These are phyloP conservation scores for Pyrrhoderma noxium DNA, from an alignment of 1,284 basidiomycete species.

Conservation along the genomic window DNA sequence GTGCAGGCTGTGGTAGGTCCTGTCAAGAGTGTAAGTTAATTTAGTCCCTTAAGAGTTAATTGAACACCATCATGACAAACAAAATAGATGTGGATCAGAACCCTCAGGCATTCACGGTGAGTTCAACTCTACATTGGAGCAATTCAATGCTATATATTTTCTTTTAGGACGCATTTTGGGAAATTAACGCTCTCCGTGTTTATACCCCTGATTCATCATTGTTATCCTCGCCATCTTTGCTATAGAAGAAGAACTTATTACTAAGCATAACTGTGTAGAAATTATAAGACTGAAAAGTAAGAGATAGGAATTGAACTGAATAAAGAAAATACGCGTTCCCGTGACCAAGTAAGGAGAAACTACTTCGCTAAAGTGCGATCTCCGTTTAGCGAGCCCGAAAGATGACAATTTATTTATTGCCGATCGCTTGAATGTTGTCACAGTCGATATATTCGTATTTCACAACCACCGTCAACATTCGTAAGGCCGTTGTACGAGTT, in stretches of 20 bases:
- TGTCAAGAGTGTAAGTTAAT: conserved; percentile 22
- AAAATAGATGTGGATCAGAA: conserved; percentile 29
- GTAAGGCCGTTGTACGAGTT: too few species aligned
- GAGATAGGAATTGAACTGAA: too few species aligned
- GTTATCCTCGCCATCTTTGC: background rate
- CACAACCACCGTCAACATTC: too few species aligned
- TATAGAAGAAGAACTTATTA: too few species aligned
- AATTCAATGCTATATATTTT: background rate
- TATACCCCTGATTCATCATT: conserved; percentile 24
- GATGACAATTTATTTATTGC: too few species aligned
- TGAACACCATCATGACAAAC: too few species aligned
- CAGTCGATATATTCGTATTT: too few species aligned
- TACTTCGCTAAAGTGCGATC: too few species aligned
- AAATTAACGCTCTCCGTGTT: conserved; percentile 32
- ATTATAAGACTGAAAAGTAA: too few species aligned
- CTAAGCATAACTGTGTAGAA: too few species aligned
- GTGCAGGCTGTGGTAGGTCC: conserved; percentile 19
- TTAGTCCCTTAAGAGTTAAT: background rate
- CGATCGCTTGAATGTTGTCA: too few species aligned
- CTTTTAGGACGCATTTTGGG: conserved; percentile 32
- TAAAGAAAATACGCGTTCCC: background rate
- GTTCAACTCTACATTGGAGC: background rate
- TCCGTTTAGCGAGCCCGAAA: too few species aligned
- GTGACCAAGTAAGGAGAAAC: background rate
- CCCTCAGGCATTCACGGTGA: conserved; percentile 27